Percentiles rank a stretch among this genome's conserved stretches.
These are phyloP conservation scores for Middelhovenomyces tepae DNA, from an alignment of 805 yeast genomes.

Conservation along the genomic window DNA sequence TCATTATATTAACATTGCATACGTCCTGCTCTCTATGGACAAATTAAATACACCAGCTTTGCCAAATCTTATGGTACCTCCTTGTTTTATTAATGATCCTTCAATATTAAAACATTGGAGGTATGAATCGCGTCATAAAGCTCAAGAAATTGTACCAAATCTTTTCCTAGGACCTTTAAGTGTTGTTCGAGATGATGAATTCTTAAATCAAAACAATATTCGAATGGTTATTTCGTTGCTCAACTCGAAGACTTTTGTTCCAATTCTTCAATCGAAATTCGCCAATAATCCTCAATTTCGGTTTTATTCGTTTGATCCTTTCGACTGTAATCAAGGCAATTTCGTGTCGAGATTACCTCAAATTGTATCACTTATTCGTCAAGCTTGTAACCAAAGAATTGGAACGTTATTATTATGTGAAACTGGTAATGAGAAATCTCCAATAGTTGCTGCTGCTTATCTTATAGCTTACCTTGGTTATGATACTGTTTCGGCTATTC, in stretches of 20 bases:
- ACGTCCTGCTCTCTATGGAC: conserved; percentile 1
- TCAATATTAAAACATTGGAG: conserved; percentile 21
- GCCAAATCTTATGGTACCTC: conserved; percentile 21
- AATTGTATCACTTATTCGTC: too few relatives aligned
- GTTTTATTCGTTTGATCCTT: conserved; percentile 9
- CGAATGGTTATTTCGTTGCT: conserved; percentile 14
- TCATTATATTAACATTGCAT: background rate
- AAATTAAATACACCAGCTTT: conserved; percentile 4
- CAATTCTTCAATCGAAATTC: conserved; percentile 6
- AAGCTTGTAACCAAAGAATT: background rate
- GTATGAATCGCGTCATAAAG: conserved; percentile 27
- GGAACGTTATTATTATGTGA: conserved; percentile 24
- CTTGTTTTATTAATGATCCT: conserved; percentile 22
- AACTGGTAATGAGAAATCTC: conserved; percentile 26
- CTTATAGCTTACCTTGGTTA: conserved; percentile 18
- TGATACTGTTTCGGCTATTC: conserved; percentile 19
- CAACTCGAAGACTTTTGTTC: conserved; percentile 4
- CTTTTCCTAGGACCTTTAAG: conserved; percentile 42
- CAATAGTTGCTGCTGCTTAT: conserved; percentile 25
- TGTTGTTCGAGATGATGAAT: conserved; percentile 31
- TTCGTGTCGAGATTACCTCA: too few relatives aligned
- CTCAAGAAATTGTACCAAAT: conserved; percentile 35
- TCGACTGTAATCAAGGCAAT: too few relatives aligned
- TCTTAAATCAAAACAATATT: conserved; percentile 33
- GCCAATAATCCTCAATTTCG: conserved; percentile 9